Conservation (phyloP, 345 rosid genomes). For the Citrus cavaleriei region DNA sequence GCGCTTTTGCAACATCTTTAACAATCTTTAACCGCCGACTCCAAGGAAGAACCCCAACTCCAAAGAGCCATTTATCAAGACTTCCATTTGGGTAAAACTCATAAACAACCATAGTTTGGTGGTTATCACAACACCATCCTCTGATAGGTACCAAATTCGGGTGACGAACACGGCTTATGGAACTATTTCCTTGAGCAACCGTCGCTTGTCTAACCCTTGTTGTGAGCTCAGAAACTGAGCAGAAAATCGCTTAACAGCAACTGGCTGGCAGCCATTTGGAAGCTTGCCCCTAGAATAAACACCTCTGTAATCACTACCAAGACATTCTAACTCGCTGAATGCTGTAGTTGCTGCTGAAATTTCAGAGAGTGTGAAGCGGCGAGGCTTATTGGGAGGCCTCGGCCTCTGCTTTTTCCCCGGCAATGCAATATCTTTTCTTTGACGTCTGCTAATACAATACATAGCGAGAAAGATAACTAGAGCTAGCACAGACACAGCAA, state of each 20-base stretch:
- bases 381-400: slow-evolving; percentile 48
- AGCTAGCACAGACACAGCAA: slow-evolving; percentile 27
- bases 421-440: slow-evolving; percentile 2
- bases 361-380: slow-evolving; percentile 32
- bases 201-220: slow-evolving; percentile 26
- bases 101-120: slow-evolving; percentile 35
- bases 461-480: slow-evolving; percentile 25
- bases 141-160: slow-evolving; percentile 40
- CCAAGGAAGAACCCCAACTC: slow-evolving; percentile 49
- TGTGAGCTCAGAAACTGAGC: slow-evolving; percentile 30
- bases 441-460: slow-evolving; percentile 26
- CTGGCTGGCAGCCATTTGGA: slow-evolving; percentile 28
- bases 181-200: slow-evolving; percentile 35
- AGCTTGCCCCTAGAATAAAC: slow-evolving; percentile 43
- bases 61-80: slow-evolving; percentile 44
- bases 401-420: slow-evolving; percentile 33
- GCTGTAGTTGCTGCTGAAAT: slow-evolving; percentile 37
- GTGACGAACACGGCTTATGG: slow-evolving; percentile 41
- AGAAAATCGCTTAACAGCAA: slow-evolving; percentile 43
- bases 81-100: slow-evolving; percentile 42
- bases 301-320: slow-evolving; percentile 39
- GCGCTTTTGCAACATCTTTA: slow-evolving; percentile 33
- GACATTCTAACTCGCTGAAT: slow-evolving; percentile 36
- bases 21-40: slow-evolving; percentile 36
- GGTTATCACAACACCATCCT: slow-evolving; percentile 48